Percentiles rank a stretch among this genome's conserved stretches.
phyloP scores from a whole-genome alignment of 2,329 filamentous ascomycete species.

The Diaporthe sp. region DNA sequence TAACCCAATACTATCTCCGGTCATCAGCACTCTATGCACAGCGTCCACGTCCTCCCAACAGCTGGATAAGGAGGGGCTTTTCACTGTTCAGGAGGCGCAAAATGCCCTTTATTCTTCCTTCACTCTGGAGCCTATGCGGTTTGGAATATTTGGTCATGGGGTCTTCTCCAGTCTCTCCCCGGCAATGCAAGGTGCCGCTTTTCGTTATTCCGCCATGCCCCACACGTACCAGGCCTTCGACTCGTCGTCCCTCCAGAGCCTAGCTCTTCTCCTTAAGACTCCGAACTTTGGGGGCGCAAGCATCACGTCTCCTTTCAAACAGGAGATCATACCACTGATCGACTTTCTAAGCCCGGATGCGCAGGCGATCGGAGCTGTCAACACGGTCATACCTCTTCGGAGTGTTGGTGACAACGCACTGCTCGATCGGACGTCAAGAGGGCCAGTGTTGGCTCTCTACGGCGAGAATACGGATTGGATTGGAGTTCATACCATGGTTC shows the following conservation, averaged over 20 bases:
- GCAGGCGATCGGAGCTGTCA: constrained; percentile 72
- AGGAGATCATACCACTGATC: constrained; percentile 68
- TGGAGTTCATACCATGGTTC: constrained; percentile 71
- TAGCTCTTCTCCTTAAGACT: constrained; percentile 65
- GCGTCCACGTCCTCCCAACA: neutral
- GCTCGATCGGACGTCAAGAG: constrained; percentile 65
- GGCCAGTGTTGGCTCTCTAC: constrained; percentile 68
- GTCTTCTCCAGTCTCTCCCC: constrained; percentile 72
- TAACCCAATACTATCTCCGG: neutral
- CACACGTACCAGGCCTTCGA: constrained; percentile 67
- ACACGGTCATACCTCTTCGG: constrained; percentile 73
- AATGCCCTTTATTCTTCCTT: constrained; percentile 64
- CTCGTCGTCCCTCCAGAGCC: constrained; percentile 63
- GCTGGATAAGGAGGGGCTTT: neutral
- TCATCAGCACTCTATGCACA: neutral
- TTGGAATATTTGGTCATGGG: constrained; percentile 71
- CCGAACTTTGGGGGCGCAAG: constrained; percentile 71
- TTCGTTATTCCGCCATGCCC: constrained; percentile 68
- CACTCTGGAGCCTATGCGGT: constrained; percentile 68
- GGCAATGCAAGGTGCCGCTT: constrained; percentile 74
- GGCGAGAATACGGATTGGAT: constrained; percentile 79
- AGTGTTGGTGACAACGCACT: constrained; percentile 53
- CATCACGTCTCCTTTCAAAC: constrained; percentile 73
- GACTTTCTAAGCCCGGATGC: constrained; percentile 72
- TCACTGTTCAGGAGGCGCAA: constrained; percentile 9